A percentile compares a stretch with the other conserved stretches of the same genome.
These are phyloP conservation scores for Acacia pycnantha DNA, from an alignment of 331 rosid genomes.

Conservation along the genomic window DNA sequence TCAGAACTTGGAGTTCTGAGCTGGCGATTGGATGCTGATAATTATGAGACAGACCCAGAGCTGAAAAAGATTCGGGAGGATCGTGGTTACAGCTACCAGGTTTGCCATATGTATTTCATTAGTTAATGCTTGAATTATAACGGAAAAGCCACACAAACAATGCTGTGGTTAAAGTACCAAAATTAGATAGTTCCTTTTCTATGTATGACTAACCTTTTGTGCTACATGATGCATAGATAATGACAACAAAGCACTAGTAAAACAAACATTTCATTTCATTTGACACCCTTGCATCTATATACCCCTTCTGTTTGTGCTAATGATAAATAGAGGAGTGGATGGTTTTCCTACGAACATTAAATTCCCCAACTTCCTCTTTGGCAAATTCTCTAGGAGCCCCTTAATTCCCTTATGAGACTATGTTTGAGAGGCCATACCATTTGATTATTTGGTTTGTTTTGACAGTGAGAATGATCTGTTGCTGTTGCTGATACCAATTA, in stretches of 20 bases:
- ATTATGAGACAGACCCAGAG: slow-evolving; percentile 75
- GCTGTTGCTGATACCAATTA: background rate
- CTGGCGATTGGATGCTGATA: slow-evolving; percentile 88
- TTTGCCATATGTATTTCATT: slow-evolving; percentile 33
- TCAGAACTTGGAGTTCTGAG: slow-evolving; percentile 96
- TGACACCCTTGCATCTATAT: too few relatives aligned
- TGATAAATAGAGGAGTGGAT: too few relatives aligned
- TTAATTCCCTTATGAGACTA: background rate
- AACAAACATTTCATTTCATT: too few relatives aligned
- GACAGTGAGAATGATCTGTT: background rate
- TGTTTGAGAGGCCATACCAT: background rate
- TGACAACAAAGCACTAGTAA: too few relatives aligned
- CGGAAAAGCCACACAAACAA: background rate
- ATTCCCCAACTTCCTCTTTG: background rate
- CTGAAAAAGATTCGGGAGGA: slow-evolving; percentile 87
- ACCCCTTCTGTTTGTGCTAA: too few relatives aligned
- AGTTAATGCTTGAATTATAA: background rate
- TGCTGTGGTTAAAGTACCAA: too few relatives aligned
- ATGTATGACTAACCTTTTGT: background rate
- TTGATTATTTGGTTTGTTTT: background rate
- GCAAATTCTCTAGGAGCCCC: background rate
- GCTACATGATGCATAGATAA: background rate
- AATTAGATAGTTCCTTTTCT: background rate
- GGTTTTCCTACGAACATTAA: background rate
- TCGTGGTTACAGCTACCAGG: slow-evolving; percentile 90